These are phyloP conservation scores for Lotus japonicus DNA, from an alignment of 306 rosid genomes.

Conservation along the genomic window DNA sequence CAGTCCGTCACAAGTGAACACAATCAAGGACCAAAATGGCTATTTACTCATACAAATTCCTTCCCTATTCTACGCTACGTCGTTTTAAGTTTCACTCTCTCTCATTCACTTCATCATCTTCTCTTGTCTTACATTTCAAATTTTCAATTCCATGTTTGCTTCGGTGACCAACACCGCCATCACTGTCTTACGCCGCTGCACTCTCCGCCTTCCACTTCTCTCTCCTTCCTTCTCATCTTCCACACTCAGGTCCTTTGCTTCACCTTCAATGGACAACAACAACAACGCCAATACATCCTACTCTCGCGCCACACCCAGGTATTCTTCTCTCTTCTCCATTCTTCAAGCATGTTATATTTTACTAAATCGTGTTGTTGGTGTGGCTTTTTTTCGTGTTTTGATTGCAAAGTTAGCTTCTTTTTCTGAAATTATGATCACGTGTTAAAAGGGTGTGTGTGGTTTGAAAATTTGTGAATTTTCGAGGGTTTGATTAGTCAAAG, in stretches of 20 bases:
- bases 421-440: background rate
- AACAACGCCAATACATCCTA: conserved; percentile 18
- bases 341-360: no score
- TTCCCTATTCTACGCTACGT: no score
- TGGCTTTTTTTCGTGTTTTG: background rate
- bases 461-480: background rate
- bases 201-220: conserved; percentile 37
- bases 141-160: conserved; percentile 24
- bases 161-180: conserved; percentile 17
- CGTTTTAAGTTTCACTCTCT: background rate
- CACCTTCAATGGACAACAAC: conserved; percentile 35
- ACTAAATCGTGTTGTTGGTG: no score
- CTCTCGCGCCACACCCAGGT: conserved; percentile 46
- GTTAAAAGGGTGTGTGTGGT: no score
- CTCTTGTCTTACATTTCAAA: background rate
- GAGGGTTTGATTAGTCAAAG: background rate
- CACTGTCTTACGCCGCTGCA: conserved; percentile 35
- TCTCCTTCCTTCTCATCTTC: background rate
- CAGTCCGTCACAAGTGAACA: no score
- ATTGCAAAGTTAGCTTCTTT: background rate
- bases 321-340: background rate
- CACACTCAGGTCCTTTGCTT: background rate
- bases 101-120: background rate
- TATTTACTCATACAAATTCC: no score
- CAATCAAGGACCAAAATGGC: no score